phyloP scores from a whole-genome alignment of 805 yeast species.

The Pichia nakasei region DNA sequence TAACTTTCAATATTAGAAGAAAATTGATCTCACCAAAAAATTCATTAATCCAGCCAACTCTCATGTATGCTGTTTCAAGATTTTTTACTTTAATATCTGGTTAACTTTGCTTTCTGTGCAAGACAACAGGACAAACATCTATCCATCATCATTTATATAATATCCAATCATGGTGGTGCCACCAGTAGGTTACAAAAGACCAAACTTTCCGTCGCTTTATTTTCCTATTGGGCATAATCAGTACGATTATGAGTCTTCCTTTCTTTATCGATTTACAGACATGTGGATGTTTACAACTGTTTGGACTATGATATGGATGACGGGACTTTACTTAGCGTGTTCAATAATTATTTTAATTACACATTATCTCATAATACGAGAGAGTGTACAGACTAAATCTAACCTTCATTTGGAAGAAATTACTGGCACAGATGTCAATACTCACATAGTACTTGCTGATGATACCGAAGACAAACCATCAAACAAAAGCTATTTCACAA shows the following conservation, averaged over 20 bases:
- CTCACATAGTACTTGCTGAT: background rate
- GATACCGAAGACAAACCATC: background rate
- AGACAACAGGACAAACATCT: too few relatives aligned
- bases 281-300: constrained; percentile 75
- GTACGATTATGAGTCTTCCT: constrained; percentile 36
- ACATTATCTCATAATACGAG: constrained; percentile 30
- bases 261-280: constrained; percentile 59
- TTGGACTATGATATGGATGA: constrained; percentile 71
- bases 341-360: constrained; percentile 53
- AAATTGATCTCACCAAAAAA: too few relatives aligned
- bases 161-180: constrained; percentile 17
- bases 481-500: background rate
- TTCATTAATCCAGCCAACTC: too few relatives aligned
- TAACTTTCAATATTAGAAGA: too few relatives aligned
- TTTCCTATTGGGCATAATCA: constrained; percentile 47
- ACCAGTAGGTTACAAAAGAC: constrained; percentile 77
- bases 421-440: background rate
- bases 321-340: constrained; percentile 52
- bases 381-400: constrained; percentile 1
- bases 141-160: too few relatives aligned
- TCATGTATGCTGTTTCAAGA: too few relatives aligned
- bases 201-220: constrained; percentile 70
- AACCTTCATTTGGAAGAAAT: background rate
- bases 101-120: too few relatives aligned
- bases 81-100: too few relatives aligned